These are phyloP conservation scores for Podosphaera leucotricha DNA, from an alignment of 2,329 filamentous ascomycete genomes.

Conservation along the genomic window DNA sequence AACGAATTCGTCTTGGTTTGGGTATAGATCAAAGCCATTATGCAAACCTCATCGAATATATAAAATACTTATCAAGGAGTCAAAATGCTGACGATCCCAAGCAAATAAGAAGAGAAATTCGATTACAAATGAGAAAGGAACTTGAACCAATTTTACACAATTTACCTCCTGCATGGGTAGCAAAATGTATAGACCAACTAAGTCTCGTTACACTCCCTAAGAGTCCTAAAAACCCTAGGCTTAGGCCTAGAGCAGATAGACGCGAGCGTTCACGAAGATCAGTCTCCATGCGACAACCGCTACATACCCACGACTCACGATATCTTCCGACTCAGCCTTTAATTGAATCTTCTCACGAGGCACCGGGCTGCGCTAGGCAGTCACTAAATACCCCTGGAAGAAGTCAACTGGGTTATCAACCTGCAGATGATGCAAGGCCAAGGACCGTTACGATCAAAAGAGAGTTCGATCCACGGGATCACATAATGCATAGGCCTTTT, in stretches of 20 bases:
- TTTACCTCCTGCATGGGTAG: not conserved
- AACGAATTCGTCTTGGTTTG: not conserved
- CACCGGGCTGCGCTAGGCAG: not conserved
- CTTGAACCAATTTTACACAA: not conserved
- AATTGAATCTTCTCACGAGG: not conserved
- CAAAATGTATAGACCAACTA: conserved; percentile 1
- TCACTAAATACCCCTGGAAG: not conserved
- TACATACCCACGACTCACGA: not conserved
- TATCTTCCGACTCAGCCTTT: not conserved
- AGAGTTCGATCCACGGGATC: not conserved
- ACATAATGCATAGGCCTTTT: not conserved
- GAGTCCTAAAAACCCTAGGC: too few relatives aligned
- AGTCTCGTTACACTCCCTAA: not conserved
- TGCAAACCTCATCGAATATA: not conserved
- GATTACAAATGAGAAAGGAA: not conserved
- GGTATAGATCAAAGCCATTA: not conserved
- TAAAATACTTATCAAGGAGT: not conserved
- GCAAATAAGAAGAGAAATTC: not conserved
- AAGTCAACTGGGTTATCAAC: not conserved
- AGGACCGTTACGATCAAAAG: not conserved
- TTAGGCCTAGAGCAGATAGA: not conserved
- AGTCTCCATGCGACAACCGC: not conserved
- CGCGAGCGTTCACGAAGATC: not conserved
- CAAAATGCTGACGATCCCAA: not conserved
- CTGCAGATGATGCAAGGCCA: not conserved